A percentile compares a stretch with the other conserved stretches of the same genome.
phyloP scores from a whole-genome alignment of 306 rosid species.

The Lagenaria siceraria region DNA sequence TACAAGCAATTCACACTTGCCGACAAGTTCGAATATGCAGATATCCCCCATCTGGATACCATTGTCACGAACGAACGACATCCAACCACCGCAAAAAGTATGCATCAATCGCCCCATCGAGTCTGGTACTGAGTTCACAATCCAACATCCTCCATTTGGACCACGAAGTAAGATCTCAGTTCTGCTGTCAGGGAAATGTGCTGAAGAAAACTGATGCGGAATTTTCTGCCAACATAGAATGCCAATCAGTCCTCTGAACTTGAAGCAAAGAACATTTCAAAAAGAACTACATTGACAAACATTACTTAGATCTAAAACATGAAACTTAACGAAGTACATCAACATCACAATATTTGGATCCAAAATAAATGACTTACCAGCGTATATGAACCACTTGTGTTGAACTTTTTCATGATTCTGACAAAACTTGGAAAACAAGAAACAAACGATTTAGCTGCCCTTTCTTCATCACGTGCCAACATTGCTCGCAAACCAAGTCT shows the following conservation, averaged over 20 bases:
- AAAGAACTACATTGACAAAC: background rate
- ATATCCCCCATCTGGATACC: slow-evolving; percentile 65
- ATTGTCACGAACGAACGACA: slow-evolving; percentile 85
- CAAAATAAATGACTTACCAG: slow-evolving; percentile 45
- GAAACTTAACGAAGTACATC: background rate
- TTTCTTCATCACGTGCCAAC: slow-evolving; percentile 68
- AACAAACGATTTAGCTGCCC: slow-evolving; percentile 58
- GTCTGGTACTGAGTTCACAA: slow-evolving; percentile 84
- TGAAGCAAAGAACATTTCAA: background rate
- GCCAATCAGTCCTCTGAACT: slow-evolving; percentile 7
- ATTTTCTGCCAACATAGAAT: slow-evolving; percentile 54
- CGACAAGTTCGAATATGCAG: slow-evolving; percentile 75
- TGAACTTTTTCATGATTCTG: slow-evolving; percentile 87
- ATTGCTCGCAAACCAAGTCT: slow-evolving; percentile 58
- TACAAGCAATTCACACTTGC: slow-evolving; percentile 53
- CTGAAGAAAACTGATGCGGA: slow-evolving; percentile 69
- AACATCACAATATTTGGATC: background rate
- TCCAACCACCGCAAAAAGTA: slow-evolving; percentile 95
- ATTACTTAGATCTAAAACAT: background rate
- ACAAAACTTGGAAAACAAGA: slow-evolving; percentile 77
- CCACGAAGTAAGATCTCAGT: slow-evolving; percentile 70
- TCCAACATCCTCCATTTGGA: slow-evolving; percentile 63
- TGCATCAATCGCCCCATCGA: slow-evolving; percentile 63
- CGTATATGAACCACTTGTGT: slow-evolving; percentile 80
- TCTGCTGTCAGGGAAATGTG: slow-evolving; percentile 60